Conservation (phyloP, 495 filamentous ascomycete species). For the Podospora comata region DNA sequence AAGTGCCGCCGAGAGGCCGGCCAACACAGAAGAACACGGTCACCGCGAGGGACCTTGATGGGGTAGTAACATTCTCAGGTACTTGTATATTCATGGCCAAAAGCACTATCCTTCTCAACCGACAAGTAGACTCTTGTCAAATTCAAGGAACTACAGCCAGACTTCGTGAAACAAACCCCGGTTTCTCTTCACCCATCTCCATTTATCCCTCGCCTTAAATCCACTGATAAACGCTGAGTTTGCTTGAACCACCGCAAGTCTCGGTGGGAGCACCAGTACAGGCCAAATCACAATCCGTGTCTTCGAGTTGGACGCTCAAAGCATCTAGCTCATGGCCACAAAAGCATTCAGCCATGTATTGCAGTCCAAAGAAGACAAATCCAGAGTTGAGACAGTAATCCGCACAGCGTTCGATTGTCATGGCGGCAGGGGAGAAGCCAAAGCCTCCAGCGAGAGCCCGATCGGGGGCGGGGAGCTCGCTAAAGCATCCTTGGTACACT, state of each 20-base stretch:
- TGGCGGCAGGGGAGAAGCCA: constrained; percentile 3
- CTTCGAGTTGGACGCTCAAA: constrained; percentile 1
- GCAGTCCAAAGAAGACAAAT: constrained; percentile 24
- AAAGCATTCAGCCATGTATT: constrained; percentile 61
- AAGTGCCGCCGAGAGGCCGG: too few relatives aligned
- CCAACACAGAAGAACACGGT: too few relatives aligned
- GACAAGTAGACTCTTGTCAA: too few relatives aligned
- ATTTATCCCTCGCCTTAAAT: not conserved
- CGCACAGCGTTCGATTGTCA: constrained; percentile 15
- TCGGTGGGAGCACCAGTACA: constrained; percentile 11
- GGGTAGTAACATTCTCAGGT: too few relatives aligned
- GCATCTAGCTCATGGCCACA: constrained; percentile 46
- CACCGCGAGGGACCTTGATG: too few relatives aligned
- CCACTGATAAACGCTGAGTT: constrained; percentile 28
- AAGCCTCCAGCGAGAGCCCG: constrained; percentile 7
- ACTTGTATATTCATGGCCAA: too few relatives aligned
- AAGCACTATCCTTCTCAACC: too few relatives aligned
- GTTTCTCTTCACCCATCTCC: too few relatives aligned
- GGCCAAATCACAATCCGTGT: constrained; percentile 13
- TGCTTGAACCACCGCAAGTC: constrained; percentile 20
- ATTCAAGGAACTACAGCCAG: too few relatives aligned
- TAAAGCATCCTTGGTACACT: constrained; percentile 15
- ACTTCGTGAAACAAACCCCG: too few relatives aligned
- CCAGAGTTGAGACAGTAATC: constrained; percentile 27
- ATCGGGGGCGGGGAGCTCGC: constrained; percentile 7